Evolutionary conservation across 345 rosid genomes (phyloP).

Genomic region (Dipteronia sinensis): DNA sequence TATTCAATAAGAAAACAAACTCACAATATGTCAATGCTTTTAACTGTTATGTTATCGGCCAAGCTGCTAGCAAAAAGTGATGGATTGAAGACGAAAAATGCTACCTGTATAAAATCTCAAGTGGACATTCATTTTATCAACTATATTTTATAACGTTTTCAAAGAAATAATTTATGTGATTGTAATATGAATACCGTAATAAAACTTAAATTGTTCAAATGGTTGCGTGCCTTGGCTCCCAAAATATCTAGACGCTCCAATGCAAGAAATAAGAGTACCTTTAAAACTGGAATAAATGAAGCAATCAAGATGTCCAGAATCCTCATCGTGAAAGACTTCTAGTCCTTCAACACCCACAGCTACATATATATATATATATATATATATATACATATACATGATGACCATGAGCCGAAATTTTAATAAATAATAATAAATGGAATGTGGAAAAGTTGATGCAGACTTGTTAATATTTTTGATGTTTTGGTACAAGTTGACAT

Average conservation of each 20-base stretch:
- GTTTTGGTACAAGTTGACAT: too few relatives aligned
- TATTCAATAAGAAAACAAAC: slow-evolving; percentile 4
- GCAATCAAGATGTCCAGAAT: slow-evolving; percentile 22
- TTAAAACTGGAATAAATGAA: slow-evolving; percentile 33
- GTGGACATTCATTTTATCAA: background rate
- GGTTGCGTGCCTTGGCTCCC: slow-evolving; percentile 27
- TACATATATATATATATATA: too few relatives aligned
- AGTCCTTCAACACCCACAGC: too few relatives aligned
- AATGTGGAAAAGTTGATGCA: too few relatives aligned
- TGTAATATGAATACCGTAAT: too few relatives aligned
- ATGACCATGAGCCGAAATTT: too few relatives aligned
- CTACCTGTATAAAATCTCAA: slow-evolving; percentile 1
- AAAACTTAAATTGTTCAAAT: slow-evolving; percentile 28
- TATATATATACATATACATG: too few relatives aligned
- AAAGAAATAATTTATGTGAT: too few relatives aligned
- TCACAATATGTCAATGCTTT: slow-evolving; percentile 14
- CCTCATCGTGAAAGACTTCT: slow-evolving; percentile 4
- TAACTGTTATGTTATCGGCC: background rate
- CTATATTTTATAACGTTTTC: background rate
- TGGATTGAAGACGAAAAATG: slow-evolving; percentile 14
- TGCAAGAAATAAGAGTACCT: slow-evolving; percentile 32
- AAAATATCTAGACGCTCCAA: slow-evolving; percentile 24
- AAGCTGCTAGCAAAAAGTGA: slow-evolving; percentile 13
- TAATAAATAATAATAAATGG: too few relatives aligned
- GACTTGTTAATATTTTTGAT: too few relatives aligned